Percentiles rank a stretch among this genome's conserved stretches.
phyloP scores from a whole-genome alignment of 2,329 filamentous ascomycete species.

The Coniella vitis region DNA sequence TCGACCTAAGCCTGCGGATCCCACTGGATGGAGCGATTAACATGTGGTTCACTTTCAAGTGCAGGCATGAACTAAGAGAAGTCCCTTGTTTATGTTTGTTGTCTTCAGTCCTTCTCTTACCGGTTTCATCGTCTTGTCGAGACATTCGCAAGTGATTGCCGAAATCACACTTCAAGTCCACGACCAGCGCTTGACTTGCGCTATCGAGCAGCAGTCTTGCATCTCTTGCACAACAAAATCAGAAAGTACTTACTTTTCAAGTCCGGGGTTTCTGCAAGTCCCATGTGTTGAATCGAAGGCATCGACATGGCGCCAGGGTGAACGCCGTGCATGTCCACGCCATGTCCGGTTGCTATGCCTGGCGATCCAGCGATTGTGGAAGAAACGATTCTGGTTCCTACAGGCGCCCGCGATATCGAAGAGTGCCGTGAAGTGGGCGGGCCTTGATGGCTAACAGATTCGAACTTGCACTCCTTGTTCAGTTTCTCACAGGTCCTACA shows the following conservation, averaged over 20 bases:
- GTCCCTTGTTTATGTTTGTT: no score
- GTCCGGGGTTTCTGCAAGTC: slow-evolving; percentile 29
- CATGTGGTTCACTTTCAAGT: background rate
- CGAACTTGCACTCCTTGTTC: slow-evolving; percentile 92
- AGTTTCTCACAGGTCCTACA: slow-evolving; percentile 91
- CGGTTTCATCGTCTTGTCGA: no score
- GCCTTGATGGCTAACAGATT: slow-evolving; percentile 74
- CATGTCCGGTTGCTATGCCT: slow-evolving; percentile 34
- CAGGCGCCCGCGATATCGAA: slow-evolving; percentile 30
- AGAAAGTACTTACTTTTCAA: slow-evolving; percentile 35
- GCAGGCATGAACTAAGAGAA: no score
- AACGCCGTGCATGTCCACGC: slow-evolving; percentile 33
- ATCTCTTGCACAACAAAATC: background rate
- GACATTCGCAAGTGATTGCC: no score
- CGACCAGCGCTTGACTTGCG: no score
- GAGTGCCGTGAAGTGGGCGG: slow-evolving; percentile 39
- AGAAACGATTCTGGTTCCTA: slow-evolving; percentile 35
- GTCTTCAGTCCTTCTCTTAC: background rate
- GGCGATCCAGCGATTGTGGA: slow-evolving; percentile 45
- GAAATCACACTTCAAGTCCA: no score
- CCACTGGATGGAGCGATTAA: slow-evolving; percentile 5
- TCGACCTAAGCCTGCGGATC: slow-evolving; percentile 6
- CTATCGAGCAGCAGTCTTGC: background rate
- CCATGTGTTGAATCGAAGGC: slow-evolving; percentile 39
- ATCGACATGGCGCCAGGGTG: slow-evolving; percentile 38